A percentile compares a stretch with the other conserved stretches of the same genome.
These are phyloP conservation scores for Barnettozyma populi DNA, from an alignment of 805 yeast species.

Conservation along the genomic window DNA sequence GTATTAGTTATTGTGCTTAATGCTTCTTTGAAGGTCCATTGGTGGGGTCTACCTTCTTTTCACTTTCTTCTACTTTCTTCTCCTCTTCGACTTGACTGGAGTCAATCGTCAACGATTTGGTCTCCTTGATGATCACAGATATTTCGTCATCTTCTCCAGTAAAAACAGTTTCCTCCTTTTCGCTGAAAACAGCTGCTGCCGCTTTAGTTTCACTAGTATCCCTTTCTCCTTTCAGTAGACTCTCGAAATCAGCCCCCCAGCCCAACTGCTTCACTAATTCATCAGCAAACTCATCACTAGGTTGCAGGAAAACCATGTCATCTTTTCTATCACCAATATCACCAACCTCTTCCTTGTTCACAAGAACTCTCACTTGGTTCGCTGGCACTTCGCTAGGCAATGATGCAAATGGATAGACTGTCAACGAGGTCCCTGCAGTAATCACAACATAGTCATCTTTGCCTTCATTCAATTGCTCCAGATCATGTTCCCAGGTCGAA, in stretches of 20 bases:
- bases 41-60: not conserved
- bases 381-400: slow-evolving; percentile 61
- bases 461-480: slow-evolving; percentile 14
- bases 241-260: slow-evolving; percentile 54
- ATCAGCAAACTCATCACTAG: slow-evolving; percentile 63
- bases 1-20: not conserved
- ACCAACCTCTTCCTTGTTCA: slow-evolving; percentile 78
- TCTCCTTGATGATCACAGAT: not conserved
- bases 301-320: slow-evolving; percentile 57
- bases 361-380: slow-evolving; percentile 50
- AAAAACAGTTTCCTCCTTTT: not conserved
- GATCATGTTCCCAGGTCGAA: slow-evolving; percentile 57
- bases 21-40: not conserved
- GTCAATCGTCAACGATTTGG: not conserved
- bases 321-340: slow-evolving; percentile 50
- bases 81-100: not conserved
- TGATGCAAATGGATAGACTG: slow-evolving; percentile 87
- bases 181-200: no score
- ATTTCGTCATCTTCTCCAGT: slow-evolving; percentile 19
- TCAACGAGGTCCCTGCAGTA: slow-evolving; percentile 88
- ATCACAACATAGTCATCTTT: slow-evolving; percentile 59
- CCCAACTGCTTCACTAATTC: slow-evolving; percentile 50
- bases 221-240: slow-evolving; percentile 26
- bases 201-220: slow-evolving; percentile 1
- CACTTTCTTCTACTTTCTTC: not conserved